phyloP scores from a whole-genome alignment of 2,329 filamentous ascomycete genomes.

The Epichloe gansuensis region DNA sequence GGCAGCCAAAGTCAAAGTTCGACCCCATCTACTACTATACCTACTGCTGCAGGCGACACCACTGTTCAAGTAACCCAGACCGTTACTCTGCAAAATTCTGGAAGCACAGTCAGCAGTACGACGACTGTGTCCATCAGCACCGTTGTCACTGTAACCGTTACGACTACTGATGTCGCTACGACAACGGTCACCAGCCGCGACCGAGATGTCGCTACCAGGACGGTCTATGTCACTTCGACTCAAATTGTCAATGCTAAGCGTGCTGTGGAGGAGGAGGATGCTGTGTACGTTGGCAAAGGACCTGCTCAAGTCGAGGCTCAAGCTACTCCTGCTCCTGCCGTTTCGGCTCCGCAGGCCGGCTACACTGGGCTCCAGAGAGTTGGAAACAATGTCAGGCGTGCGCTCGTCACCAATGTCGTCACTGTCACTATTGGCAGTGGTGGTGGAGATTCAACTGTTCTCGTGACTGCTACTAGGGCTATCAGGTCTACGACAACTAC shows the following conservation, averaged over 20 bases:
- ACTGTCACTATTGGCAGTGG: constrained; percentile 20
- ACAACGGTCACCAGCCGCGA: constrained; percentile 24
- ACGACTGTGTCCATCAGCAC: constrained; percentile 18
- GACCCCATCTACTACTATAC: neutral
- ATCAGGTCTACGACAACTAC: constrained; percentile 22
- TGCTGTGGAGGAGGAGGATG: constrained; percentile 8
- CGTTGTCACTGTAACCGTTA: constrained; percentile 21
- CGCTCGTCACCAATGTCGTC: constrained; percentile 17
- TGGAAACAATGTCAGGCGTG: constrained; percentile 22
- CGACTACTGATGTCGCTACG: constrained; percentile 23
- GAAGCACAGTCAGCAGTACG: constrained; percentile 16
- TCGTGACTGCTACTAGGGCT: constrained; percentile 18
- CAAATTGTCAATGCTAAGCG: constrained; percentile 22
- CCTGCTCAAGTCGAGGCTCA: constrained; percentile 10
- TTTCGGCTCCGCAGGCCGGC: constrained; percentile 8
- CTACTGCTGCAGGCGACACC: constrained; percentile 11
- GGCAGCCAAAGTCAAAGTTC: constrained; percentile 9
- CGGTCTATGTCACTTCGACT: constrained; percentile 23
- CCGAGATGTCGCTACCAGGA: constrained; percentile 23
- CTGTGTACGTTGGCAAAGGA: neutral
- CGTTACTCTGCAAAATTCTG: constrained; percentile 15
- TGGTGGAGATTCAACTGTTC: constrained; percentile 13
- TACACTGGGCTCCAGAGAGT: constrained; percentile 9
- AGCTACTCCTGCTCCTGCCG: constrained; percentile 8
- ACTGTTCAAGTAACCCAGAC: constrained; percentile 20